phyloP scores from a whole-genome alignment of 2,329 filamentous ascomycete genomes.

The Xylaria polymorpha region DNA sequence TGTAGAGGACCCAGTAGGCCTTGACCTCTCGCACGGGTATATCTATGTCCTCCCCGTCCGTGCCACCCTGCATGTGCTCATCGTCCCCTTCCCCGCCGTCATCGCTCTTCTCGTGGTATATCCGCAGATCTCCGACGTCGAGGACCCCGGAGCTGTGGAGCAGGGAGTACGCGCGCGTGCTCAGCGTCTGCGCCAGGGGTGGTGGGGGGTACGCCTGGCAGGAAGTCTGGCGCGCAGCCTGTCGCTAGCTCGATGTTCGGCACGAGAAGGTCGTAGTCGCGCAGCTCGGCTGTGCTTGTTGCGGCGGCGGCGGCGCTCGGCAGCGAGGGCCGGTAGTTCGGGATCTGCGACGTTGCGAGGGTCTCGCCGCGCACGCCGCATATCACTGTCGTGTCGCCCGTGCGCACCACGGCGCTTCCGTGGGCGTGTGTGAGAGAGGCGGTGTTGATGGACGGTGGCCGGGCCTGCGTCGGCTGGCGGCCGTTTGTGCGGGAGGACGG shows the following conservation, averaged over 20 bases:
- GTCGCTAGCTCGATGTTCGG: constrained; percentile 95
- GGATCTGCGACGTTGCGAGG: constrained; percentile 78
- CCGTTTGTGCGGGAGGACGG: constrained; percentile 82
- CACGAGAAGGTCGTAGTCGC: constrained; percentile 79
- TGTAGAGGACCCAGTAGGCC: constrained; percentile 94
- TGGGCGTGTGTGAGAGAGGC: constrained; percentile 89
- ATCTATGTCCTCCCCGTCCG: constrained; percentile 44
- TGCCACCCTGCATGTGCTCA: constrained; percentile 52
- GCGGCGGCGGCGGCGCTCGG: constrained; percentile 51
- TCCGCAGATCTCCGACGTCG: constrained; percentile 74
- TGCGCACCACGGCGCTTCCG: constrained; percentile 87
- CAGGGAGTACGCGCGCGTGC: constrained; percentile 80
- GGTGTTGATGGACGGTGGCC: constrained; percentile 80
- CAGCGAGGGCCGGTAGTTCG: constrained; percentile 67
- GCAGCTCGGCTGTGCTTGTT: constrained; percentile 59
- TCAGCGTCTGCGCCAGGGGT: constrained; percentile 84
- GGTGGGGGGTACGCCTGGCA: constrained; percentile 85
- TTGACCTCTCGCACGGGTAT: constrained; percentile 63
- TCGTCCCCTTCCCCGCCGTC: constrained; percentile 39
- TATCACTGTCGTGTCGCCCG: constrained; percentile 93
- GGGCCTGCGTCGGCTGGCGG: constrained; percentile 75
- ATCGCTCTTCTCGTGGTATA: constrained; percentile 61
- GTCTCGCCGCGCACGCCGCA: constrained; percentile 92
- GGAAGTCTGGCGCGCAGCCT: constrained; percentile 85
- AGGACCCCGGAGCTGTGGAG: constrained; percentile 78